Evolutionary conservation across 2,329 filamentous ascomycete genomes (phyloP), one percentile per base, ranked within the genome.

Genomic region (Clarireedia sp.): DNA sequence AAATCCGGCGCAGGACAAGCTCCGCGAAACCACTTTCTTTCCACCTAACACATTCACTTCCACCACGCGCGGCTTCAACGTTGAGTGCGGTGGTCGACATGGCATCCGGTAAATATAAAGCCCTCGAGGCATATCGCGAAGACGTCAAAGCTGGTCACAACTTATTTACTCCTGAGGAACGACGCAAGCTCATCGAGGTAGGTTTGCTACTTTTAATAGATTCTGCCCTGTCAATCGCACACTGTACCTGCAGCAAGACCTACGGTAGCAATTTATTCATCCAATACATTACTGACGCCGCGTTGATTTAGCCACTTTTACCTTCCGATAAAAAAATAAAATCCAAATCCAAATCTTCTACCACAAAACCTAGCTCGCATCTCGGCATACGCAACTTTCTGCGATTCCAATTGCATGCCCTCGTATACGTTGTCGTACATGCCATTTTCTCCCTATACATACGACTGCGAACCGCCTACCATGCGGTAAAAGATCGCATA

Each of bases 381-480:
- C 71, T 84, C 17, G 81, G 82, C 21, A 68, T 87, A 57, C 79
- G 82, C 58, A 78, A 78, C 54, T 82, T 88, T 65, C 64, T 89
- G 44, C 76, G 74, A 58, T 75, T 73, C 52, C 80, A 86, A 66
- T 70, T 91, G 43, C 79, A 90, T 70, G 69, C 83, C 53, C 69
- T 89, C 41, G 69, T 89, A 57, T 90, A 86, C 70, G 78, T 80
- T 58, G 65, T 88, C 55, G 76, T 92, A 62, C 90, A 96, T 67
- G 79, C 86, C 59, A 69, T 96, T 62, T 97, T 96, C 73, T 92
- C 89, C 6, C 75, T 97, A 61, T 95, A 94, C 70, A 86, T 96
- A 62, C 87, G 90, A 60, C 73, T 89, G 57, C 85, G 91, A 56
- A 85, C 90, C 68, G 82, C 83, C 54, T 94, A 90, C 73, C 86